A percentile compares a stretch with the other conserved stretches of the same genome.
Conservation (phyloP, 192 early-diverging fungal species). For the Kickxella alabastrina region DNA sequence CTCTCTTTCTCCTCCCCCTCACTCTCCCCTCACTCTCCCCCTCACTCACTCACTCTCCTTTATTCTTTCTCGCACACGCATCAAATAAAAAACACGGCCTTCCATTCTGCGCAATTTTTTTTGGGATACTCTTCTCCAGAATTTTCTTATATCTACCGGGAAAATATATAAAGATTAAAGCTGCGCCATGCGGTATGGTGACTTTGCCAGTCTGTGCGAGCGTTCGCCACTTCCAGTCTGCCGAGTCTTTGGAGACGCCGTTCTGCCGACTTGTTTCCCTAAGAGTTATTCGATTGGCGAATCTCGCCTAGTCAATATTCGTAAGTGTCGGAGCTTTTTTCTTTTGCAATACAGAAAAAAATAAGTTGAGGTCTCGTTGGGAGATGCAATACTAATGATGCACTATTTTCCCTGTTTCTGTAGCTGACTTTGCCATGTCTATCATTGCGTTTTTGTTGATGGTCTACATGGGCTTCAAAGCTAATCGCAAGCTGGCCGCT, state of each 20-base stretch:
- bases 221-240: constrained; percentile 46
- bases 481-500: constrained; percentile 49
- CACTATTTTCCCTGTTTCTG: no score
- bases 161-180: no score
- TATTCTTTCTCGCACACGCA: no score
- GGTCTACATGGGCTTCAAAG: constrained; percentile 40
- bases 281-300: constrained; percentile 13
- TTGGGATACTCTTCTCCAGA: background rate
- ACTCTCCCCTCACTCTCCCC: no score
- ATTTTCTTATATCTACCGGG: background rate
- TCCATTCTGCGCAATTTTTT: no score
- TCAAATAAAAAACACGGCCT: no score
- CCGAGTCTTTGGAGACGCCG: constrained; percentile 40
- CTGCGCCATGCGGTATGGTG: constrained; percentile 48
- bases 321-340: constrained; percentile 23
- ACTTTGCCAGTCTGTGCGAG: constrained; percentile 50
- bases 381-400: no score
- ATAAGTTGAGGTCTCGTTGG: no score
- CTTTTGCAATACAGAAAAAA: no score
- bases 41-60: no score
- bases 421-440: constrained; percentile 52
- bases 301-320: constrained; percentile 40
- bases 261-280: constrained; percentile 31
- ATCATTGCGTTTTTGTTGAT: constrained; percentile 41
- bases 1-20: no score